Base-by-base conservation (phyloP, 2,329 filamentous ascomycete genomes). In the Penicillium freii region DNA sequence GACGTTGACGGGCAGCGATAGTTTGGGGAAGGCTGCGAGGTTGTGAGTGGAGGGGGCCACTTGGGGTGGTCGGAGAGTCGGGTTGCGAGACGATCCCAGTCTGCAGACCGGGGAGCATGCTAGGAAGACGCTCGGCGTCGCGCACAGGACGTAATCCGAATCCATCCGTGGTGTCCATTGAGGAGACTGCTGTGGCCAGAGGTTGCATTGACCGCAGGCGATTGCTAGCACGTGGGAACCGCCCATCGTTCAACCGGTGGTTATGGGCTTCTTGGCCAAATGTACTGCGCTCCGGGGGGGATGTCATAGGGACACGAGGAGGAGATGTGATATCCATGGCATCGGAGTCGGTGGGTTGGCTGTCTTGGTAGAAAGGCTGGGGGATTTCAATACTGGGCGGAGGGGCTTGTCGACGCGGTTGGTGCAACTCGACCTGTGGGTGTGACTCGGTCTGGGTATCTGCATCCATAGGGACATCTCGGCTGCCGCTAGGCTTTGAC, bases 371-470 rank as follows among this genome's bases (percentile, higher is more conserved):
- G 72, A 73, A 83, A 70, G 73, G 79, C 72, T 76, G 84, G 19
- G 90, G 86, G 21, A 93, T 90, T 68, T 92, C 89, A 71, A 95
- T 92, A 34, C 87, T 89, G 5, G 92, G 90, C 49, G 92, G 92
- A 64, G 91, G 91, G 31, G 89, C 87, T 71, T 94, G 90, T 68
- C 93, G 84, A 63, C 92, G 85, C 65, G 85, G 86, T 19, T 82
- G 53, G 15, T 87, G 82, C 63, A 85, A 82, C 36, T 80, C 78
- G 31, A 70, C 62, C 53, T 87, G 52, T n/a, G 63, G 75, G 65
- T 87, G 82, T 64, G 85, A 82, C 43, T 80, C 78, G 29, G 69
- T 62, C 52, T 87, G 75, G 59, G 87, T 83, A 43, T 82, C 75
- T 46, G 82, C 82, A 34, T 79, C 77, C 40, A 75, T 65, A 56